Conservation (phyloP, 441 rosid genomes). For the Pelargonium hybrid region DNA sequence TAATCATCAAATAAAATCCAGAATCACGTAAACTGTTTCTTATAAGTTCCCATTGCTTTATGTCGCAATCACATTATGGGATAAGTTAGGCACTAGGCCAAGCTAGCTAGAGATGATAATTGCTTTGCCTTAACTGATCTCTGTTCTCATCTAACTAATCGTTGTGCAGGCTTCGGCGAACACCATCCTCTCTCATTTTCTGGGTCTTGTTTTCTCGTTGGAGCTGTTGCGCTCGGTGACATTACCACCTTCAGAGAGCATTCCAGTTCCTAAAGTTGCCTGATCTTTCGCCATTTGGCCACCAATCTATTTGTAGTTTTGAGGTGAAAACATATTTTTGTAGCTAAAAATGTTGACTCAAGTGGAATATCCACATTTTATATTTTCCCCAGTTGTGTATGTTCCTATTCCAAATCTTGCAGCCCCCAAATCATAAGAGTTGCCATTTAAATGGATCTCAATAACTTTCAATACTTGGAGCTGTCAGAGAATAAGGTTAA, state of each 20-base stretch:
- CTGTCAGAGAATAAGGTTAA: too few relatives aligned
- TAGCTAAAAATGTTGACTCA: constrained; percentile 13
- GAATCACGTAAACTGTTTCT: neutral
- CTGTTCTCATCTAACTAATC: neutral
- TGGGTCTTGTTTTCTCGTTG: constrained; percentile 77
- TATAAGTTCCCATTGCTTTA: too few relatives aligned
- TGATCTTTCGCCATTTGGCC: constrained; percentile 20
- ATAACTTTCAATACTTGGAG: neutral
- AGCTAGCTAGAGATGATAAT: too few relatives aligned
- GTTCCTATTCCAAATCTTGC: neutral
- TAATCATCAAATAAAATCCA: neutral
- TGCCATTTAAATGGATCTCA: neutral
- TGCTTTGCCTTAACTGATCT: neutral
- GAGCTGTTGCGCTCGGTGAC: constrained; percentile 87
- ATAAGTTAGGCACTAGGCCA: too few relatives aligned
- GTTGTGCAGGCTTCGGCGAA: constrained; percentile 81
- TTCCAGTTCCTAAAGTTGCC: constrained; percentile 36
- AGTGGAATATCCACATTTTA: constrained; percentile 13
- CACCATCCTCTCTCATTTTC: constrained; percentile 84
- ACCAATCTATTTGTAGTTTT: constrained; percentile 1
- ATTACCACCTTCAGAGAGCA: constrained; percentile 40
- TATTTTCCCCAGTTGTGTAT: neutral
- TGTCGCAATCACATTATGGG: too few relatives aligned
- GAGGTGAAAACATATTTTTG: constrained; percentile 22
- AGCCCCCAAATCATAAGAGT: neutral